Conservation (phyloP, 345 rosid species). For the Sonneratia alba region DNA sequence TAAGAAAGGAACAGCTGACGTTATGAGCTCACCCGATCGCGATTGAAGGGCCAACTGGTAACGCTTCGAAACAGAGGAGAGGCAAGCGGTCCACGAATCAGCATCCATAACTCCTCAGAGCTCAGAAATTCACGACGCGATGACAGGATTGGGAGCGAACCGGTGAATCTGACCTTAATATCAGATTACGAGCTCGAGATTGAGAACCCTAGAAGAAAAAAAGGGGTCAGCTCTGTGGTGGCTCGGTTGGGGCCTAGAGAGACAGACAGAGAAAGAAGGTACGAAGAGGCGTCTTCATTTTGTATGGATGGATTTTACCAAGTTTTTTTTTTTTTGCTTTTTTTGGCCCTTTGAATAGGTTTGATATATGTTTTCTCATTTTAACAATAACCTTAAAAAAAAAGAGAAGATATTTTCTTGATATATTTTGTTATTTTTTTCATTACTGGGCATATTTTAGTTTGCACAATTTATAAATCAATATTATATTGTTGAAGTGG, state of each 20-base stretch:
- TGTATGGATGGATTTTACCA: too few species aligned
- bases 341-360: too few species aligned
- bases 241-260: background rate
- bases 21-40: slow-evolving; percentile 66
- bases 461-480: too few species aligned
- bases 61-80: slow-evolving; percentile 74
- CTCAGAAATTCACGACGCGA: background rate
- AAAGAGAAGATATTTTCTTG: too few species aligned
- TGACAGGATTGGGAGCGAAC: background rate
- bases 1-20: background rate
- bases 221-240: background rate
- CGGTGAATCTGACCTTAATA: background rate
- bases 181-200: background rate
- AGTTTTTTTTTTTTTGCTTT: too few species aligned
- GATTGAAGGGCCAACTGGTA: slow-evolving; percentile 80
- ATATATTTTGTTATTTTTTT: too few species aligned
- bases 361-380: too few species aligned
- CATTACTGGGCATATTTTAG: too few species aligned
- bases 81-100: slow-evolving; percentile 84
- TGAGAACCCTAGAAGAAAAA: background rate
- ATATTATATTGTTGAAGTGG: too few species aligned
- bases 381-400: too few species aligned
- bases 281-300: too few species aligned
- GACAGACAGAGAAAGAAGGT: background rate
- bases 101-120: slow-evolving; percentile 45